A percentile compares a stretch with the other conserved stretches of the same genome.
Conservation (phyloP, 2,329 filamentous ascomycete genomes). For the Pseudohalonectria lignicola region DNA sequence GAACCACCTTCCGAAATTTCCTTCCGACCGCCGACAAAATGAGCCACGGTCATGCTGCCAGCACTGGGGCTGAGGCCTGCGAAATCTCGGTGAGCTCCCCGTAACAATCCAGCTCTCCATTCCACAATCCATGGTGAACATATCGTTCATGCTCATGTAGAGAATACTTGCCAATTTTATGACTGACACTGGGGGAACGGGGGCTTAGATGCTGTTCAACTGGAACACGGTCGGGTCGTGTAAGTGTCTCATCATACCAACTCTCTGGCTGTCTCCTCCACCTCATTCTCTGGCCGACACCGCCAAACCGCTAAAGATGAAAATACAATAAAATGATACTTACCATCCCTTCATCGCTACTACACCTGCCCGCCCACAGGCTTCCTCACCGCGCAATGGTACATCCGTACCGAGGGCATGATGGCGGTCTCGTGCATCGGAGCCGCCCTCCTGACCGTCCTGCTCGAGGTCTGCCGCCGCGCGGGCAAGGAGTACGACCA, state of each 20-base stretch:
- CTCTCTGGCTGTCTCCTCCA: too few species aligned
- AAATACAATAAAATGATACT: too few species aligned
- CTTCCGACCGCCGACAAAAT: too few species aligned
- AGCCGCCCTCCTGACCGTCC: background rate
- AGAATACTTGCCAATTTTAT: too few species aligned
- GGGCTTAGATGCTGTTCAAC: background rate
- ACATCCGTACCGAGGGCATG: conserved; percentile 1
- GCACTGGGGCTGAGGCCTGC: conserved; percentile 1
- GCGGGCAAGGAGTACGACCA: background rate
- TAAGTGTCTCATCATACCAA: background rate
- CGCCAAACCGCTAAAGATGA: too few species aligned
- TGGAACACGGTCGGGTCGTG: conserved; percentile 1
- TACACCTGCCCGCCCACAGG: background rate
- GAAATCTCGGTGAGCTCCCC: background rate
- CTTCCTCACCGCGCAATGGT: background rate
- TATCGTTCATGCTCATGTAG: too few species aligned
- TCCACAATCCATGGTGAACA: too few species aligned
- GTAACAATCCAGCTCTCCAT: background rate
- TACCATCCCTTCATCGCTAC: background rate
- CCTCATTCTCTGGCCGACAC: too few species aligned
- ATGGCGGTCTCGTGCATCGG: conserved; percentile 1
- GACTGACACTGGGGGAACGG: background rate
- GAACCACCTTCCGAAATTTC: too few species aligned
- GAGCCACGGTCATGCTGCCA: background rate
- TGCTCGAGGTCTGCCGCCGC: background rate